Percentiles rank a stretch among this genome's conserved stretches.
phyloP scores from a whole-genome alignment of 352 stramenopile genomes.

The Bremia lactucae region DNA sequence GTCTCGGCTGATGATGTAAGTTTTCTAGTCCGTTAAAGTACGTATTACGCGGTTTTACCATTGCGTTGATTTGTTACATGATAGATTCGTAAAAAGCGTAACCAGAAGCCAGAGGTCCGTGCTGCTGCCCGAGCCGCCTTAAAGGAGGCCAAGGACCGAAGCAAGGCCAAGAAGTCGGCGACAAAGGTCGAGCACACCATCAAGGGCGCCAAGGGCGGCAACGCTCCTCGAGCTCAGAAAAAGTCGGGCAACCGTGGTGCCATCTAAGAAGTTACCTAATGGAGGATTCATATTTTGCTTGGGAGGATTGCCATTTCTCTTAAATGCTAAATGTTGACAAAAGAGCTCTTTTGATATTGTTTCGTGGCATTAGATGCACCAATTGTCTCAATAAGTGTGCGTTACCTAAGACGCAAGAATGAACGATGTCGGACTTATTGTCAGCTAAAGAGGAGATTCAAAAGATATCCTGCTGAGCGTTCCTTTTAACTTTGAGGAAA shows the following conservation, averaged over 20 bases:
- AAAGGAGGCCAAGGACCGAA: slow-evolving; percentile 86
- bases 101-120: slow-evolving; percentile 91
- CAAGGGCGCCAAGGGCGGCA: slow-evolving; percentile 51
- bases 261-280: slow-evolving; percentile 51
- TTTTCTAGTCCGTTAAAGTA: too few relatives aligned
- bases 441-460: too few relatives aligned
- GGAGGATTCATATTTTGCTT: slow-evolving; percentile 12
- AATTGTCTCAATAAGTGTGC: too few relatives aligned
- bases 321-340: slow-evolving; percentile 29
- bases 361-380: too few relatives aligned
- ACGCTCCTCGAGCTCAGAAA: slow-evolving; percentile 68
- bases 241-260: slow-evolving; percentile 86
- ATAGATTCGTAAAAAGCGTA: slow-evolving; percentile 95
- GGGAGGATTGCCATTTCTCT: slow-evolving; percentile 20
- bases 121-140: slow-evolving; percentile 86
- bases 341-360: neutral
- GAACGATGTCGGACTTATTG: too few relatives aligned
- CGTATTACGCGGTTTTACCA: too few relatives aligned
- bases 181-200: slow-evolving; percentile 45
- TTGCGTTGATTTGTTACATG: too few relatives aligned
- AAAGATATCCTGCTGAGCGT: too few relatives aligned
- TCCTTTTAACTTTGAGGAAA: too few relatives aligned
- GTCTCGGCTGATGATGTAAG: slow-evolving; percentile 90
- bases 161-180: slow-evolving; percentile 75
- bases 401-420: too few relatives aligned